These are phyloP conservation scores for Lolium rigidum DNA, from an alignment of 176 grass and related monocot genomes.

Conservation along the genomic window DNA sequence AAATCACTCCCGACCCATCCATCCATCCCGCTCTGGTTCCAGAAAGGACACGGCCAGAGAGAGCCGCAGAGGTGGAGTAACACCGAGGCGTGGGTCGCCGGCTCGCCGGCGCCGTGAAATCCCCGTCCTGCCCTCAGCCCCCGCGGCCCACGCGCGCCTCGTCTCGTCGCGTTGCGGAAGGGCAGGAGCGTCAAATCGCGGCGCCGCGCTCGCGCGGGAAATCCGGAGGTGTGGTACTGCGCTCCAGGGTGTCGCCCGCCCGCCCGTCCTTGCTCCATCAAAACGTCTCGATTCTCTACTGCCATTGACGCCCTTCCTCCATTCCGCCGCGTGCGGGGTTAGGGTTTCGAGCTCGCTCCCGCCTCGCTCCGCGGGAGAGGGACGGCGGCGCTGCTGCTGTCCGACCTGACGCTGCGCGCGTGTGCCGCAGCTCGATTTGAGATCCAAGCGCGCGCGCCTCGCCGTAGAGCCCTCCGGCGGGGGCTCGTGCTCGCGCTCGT, in stretches of 20 bases:
- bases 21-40: too few relatives aligned
- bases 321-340: background rate
- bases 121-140: constrained; percentile 34
- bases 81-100: too few relatives aligned
- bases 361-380: too few relatives aligned
- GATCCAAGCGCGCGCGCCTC: constrained; percentile 26
- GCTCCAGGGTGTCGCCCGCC: background rate
- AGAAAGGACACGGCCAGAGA: background rate
- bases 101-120: constrained; percentile 28
- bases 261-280: background rate
- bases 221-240: constrained; percentile 44
- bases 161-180: background rate
- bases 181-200: constrained; percentile 39
- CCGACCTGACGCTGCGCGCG: too few relatives aligned
- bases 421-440: background rate
- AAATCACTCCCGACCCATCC: constrained; percentile 26
- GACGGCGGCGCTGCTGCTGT: constrained; percentile 27
- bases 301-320: background rate
- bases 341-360: constrained; percentile 65
- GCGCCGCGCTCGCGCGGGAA: constrained; percentile 68
- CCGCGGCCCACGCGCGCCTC: too few relatives aligned
- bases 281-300: background rate
- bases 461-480: background rate
- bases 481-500: too few relatives aligned
- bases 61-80: too few relatives aligned